Percentiles rank a stretch among this genome's conserved stretches.
Conservation (phyloP, 345 rosid genomes). For the Melastoma malabathricum region DNA sequence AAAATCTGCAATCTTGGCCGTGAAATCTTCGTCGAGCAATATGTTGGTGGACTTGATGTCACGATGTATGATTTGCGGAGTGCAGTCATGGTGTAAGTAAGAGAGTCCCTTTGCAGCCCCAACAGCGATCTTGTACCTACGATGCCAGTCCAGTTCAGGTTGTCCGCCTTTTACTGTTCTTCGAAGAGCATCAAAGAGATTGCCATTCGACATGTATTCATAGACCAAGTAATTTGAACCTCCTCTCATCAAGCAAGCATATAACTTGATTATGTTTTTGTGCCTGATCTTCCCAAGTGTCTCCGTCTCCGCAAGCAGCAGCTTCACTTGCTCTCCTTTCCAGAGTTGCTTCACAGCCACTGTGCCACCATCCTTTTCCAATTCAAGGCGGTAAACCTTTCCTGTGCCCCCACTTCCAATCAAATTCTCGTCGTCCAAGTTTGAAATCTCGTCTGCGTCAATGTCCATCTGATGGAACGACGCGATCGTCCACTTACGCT, state of each 20-base stretch:
- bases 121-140: conserved; percentile 54
- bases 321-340: conserved; percentile 40
- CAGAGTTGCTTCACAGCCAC: conserved; percentile 74
- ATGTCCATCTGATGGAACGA: conserved; percentile 59
- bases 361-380: conserved; percentile 45
- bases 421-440: conserved; percentile 43
- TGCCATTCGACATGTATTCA: conserved; percentile 78
- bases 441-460: conserved; percentile 63
- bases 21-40: conserved; percentile 49
- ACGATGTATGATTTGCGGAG: conserved; percentile 65
- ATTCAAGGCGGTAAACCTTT: conserved; percentile 61
- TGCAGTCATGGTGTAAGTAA: conserved; percentile 79
- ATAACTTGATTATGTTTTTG: conserved; percentile 63
- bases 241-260: conserved; percentile 48
- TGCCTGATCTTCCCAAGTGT: conserved; percentile 73
- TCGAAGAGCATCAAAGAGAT: conserved; percentile 54
- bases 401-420: conserved; percentile 84
- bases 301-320: conserved; percentile 60
- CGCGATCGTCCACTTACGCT: conserved; percentile 41
- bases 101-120: conserved; percentile 85
- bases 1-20: conserved; percentile 78
- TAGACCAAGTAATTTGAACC: conserved; percentile 61
- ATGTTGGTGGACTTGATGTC: conserved; percentile 86
- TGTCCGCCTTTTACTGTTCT: conserved; percentile 30
- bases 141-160: conserved; percentile 53